A percentile compares a stretch with the other conserved stretches of the same genome.
phyloP scores from a whole-genome alignment of 1,139 yeast genomes.

The Yamadazyma buinensis region DNA sequence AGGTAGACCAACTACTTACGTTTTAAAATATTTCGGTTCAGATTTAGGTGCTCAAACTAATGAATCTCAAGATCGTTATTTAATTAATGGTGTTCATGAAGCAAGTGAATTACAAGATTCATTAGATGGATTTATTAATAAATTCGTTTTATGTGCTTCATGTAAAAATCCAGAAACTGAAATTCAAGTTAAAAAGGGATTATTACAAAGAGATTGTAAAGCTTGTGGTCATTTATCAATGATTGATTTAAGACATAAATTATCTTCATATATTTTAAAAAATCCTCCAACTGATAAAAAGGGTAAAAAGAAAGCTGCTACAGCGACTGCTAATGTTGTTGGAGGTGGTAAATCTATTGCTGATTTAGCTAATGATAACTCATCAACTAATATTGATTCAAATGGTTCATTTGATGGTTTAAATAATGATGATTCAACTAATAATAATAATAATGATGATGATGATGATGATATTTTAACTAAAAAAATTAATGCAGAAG shows the following conservation, averaged over 20 bases:
- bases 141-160: constrained; percentile 88
- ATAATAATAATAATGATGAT: constrained; percentile 26
- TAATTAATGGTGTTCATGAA: constrained; percentile 95
- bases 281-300: constrained; percentile 80
- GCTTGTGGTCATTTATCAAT: constrained; percentile 94
- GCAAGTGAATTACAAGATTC: constrained; percentile 87
- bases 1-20: constrained; percentile 87
- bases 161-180: constrained; percentile 99
- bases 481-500: constrained; percentile 80
- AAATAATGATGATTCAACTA: constrained; percentile 48
- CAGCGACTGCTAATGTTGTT: constrained; percentile 87
- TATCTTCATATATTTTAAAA: constrained; percentile 81
- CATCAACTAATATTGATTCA: constrained; percentile 17
- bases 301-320: constrained; percentile 70
- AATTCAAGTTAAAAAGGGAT: constrained; percentile 72
- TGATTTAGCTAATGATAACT: constrained; percentile 69
- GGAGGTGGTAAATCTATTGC: constrained; percentile 83
- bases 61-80: constrained; percentile 75
- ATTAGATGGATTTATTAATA: constrained; percentile 88
- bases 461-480: constrained; percentile 78
- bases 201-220: constrained; percentile 88
- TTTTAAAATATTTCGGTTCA: constrained; percentile 91
- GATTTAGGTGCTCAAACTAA: constrained; percentile 97
- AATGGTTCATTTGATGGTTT: constrained; percentile 23
- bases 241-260: constrained; percentile 83